Conservation (phyloP, 2,329 filamentous ascomycete species). For the Trichoderma brevicompactum region DNA sequence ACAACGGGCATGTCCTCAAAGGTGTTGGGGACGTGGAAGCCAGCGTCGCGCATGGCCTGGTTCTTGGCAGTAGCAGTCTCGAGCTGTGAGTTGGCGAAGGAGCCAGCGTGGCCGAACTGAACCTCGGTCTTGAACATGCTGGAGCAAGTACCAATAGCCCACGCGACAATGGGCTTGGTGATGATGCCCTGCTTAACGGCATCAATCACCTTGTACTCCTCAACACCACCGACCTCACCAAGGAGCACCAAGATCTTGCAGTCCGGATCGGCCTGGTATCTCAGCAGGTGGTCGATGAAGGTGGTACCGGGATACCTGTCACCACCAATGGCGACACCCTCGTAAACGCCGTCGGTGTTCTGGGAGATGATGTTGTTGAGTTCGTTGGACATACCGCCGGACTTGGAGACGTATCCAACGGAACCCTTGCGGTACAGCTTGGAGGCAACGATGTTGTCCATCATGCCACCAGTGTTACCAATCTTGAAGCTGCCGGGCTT, state of each 20-base stretch:
- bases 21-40: slow-evolving; percentile 91
- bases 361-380: slow-evolving; percentile 99
- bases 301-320: slow-evolving; percentile 98
- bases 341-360: slow-evolving; percentile 96
- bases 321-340: slow-evolving; percentile 99
- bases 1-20: slow-evolving; percentile 90
- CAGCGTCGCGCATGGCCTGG: slow-evolving; percentile 92
- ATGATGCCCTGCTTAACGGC: slow-evolving; percentile 93
- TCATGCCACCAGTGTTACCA: slow-evolving; percentile 99
- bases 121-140: slow-evolving; percentile 99
- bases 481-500: slow-evolving; percentile 99
- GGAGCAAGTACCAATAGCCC: slow-evolving; percentile 98
- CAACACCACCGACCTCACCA: slow-evolving; percentile 98
- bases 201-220: slow-evolving; percentile 99
- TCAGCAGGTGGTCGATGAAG: slow-evolving; percentile 97
- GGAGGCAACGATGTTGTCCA: slow-evolving; percentile 99
- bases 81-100: slow-evolving; percentile 98
- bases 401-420: slow-evolving; percentile 99
- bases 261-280: slow-evolving; percentile 94
- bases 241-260: slow-evolving; percentile 97
- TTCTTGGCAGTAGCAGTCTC: slow-evolving; percentile 98
- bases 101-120: slow-evolving; percentile 98
- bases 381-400: slow-evolving; percentile 99
- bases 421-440: slow-evolving; percentile 99
- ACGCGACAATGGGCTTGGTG: slow-evolving; percentile 98